A percentile compares a stretch with the other conserved stretches of the same genome.
phyloP scores from a whole-genome alignment of 2,329 filamentous ascomycete species.

The Scleromitrula shiraiana region DNA sequence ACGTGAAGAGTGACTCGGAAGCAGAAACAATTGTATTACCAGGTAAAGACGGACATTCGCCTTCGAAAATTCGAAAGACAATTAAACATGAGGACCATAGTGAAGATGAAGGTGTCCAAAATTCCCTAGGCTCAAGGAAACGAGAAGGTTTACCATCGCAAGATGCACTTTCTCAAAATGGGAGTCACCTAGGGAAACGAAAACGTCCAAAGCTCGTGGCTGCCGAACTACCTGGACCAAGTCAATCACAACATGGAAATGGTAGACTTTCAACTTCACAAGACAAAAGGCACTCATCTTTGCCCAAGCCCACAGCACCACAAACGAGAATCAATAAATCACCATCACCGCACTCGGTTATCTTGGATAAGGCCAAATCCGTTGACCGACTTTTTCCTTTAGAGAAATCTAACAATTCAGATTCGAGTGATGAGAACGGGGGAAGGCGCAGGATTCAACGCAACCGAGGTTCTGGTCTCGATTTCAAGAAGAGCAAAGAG shows the following conservation, averaged over 20 bases:
- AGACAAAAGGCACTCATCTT: constrained; percentile 25
- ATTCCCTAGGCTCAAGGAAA: constrained; percentile 14
- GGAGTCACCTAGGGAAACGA: constrained; percentile 36
- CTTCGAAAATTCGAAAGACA: constrained; percentile 51
- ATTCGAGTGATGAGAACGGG: constrained; percentile 25
- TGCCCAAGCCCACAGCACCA: constrained; percentile 37
- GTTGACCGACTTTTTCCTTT: constrained; percentile 25
- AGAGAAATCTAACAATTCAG: constrained; percentile 36
- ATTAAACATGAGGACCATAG: constrained; percentile 58
- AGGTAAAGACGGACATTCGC: constrained; percentile 56
- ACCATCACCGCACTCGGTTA: constrained; percentile 22
- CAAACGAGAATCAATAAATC: constrained; percentile 41
- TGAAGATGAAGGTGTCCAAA: constrained; percentile 40
- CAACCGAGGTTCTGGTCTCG: constrained; percentile 22
- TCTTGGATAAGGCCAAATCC: constrained; percentile 32
- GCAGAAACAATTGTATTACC: constrained; percentile 64
- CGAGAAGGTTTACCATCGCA: background rate
- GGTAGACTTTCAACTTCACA: constrained; percentile 41
- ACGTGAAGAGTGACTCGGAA: constrained; percentile 56
- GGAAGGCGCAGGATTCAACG: constrained; percentile 13
- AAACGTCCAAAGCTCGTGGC: constrained; percentile 36
- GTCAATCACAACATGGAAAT: constrained; percentile 2
- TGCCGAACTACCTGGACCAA: constrained; percentile 1
- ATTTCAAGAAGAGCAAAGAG: constrained; percentile 19
- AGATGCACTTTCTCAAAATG: constrained; percentile 21